Conservation (phyloP, 164 flowering plant genomes). For the Vitis rotundifolia region DNA sequence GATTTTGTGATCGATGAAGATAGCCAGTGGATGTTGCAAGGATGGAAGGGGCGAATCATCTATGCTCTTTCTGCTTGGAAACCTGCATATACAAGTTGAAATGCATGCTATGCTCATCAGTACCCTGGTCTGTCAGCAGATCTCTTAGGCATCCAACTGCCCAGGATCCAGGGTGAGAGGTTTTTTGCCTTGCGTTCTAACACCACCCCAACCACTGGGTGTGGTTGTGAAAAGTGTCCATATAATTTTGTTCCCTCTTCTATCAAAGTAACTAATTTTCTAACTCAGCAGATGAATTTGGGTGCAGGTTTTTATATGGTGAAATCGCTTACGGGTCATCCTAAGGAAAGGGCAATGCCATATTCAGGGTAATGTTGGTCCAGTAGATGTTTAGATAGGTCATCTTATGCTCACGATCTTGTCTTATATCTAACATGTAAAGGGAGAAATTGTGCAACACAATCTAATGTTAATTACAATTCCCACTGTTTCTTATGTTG, state of each 20-base stretch:
- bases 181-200: not conserved
- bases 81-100: slow-evolving; percentile 30
- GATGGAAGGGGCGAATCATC: slow-evolving; percentile 81
- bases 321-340: no score
- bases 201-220: no score
- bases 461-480: not conserved
- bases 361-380: no score
- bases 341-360: no score
- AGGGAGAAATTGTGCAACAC: not conserved
- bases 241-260: not conserved
- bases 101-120: not conserved
- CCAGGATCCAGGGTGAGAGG: not conserved
- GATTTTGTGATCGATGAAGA: slow-evolving; percentile 76
- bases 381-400: no score
- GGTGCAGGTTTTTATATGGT: no score
- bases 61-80: slow-evolving; percentile 69
- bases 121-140: not conserved
- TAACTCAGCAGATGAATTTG: no score
- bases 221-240: no score
- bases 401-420: not conserved
- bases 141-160: not conserved
- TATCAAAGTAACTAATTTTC: not conserved
- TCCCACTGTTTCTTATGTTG: not conserved
- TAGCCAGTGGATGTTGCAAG: slow-evolving; percentile 70
- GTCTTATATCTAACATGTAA: not conserved